phyloP scores from a whole-genome alignment of 2,329 filamentous ascomycete genomes.

The Thelonectria discophora region DNA sequence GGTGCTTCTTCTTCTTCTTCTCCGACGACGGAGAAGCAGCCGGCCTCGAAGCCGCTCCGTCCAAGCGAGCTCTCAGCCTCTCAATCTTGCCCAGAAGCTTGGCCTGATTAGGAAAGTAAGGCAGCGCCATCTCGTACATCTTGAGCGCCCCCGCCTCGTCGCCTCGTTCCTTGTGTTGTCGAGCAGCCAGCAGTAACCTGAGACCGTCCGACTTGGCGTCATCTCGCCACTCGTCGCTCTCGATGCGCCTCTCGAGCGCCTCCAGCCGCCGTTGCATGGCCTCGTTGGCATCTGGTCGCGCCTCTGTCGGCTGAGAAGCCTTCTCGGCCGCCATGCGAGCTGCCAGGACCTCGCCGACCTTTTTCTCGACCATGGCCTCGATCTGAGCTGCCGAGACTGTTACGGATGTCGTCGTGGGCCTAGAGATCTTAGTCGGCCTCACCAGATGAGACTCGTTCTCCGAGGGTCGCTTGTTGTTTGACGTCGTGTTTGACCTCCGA shows the following conservation, averaged over 20 bases:
- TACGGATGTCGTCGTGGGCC: conserved; percentile 40
- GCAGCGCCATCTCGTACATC: conserved; percentile 86
- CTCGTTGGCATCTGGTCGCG: conserved; percentile 69
- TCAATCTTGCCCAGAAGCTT: conserved; percentile 79
- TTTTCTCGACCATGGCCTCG: conserved; percentile 90
- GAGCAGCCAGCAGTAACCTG: conserved; percentile 86
- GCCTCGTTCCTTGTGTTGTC: conserved; percentile 86
- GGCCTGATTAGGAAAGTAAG: conserved; percentile 85
- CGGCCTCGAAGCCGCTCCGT: conserved; percentile 29
- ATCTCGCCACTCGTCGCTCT: conserved; percentile 67
- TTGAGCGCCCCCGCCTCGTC: conserved; percentile 80
- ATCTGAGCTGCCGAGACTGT: conserved; percentile 78
- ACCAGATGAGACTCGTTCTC: conserved; percentile 49
- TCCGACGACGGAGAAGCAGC: conserved; percentile 32
- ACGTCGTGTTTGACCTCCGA: conserved; percentile 44
- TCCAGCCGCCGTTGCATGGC: conserved; percentile 84
- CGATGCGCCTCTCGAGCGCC: conserved; percentile 85
- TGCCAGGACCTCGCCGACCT: conserved; percentile 88
- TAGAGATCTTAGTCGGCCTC: conserved; percentile 59
- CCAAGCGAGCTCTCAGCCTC: conserved; percentile 64
- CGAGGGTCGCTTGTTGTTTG: conserved; percentile 57
- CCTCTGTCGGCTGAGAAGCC: conserved; percentile 46
- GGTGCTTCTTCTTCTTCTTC: conserved; percentile 44
- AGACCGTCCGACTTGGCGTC: conserved; percentile 83
- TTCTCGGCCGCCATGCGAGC: conserved; percentile 66